Base-by-base conservation (phyloP, 1,284 basidiomycete genomes). In the Cronartium ribicola region DNA sequence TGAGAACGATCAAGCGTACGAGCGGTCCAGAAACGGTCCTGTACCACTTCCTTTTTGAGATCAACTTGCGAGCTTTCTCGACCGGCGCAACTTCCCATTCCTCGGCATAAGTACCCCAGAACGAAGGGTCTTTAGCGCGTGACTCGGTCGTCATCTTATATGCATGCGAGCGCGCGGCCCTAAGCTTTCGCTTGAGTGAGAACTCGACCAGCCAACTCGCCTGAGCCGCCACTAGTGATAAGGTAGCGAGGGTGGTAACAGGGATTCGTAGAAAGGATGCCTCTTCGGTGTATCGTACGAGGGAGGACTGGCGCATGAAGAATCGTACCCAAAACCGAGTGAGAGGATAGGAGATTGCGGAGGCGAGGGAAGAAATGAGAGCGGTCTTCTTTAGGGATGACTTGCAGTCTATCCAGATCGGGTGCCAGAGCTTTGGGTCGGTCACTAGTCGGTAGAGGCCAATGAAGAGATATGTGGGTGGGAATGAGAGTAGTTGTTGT, bases 121-220 rank as follows among this genome's bases (percentile, higher is more conserved):
- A 94, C n/a, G 89, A 87, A 0, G 84, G 82, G 0, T 87, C 87
- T 79, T 94, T 94, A 7, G 88, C 87, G 1, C 91, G 86, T 1
- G 90, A 92, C 20, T 84, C 82, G 39, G 93, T 86, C 0, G 91
- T 93, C 79, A 92, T 87, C 41, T 88, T 87, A 76, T 80, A 83
- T 41, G 86, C 91, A 8, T 90, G 85, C 48, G 88, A 87, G 2
- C 89, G 85, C 0, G 90, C 89, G 67, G 92, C 85, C 40, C 86
- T 85, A 67, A 93, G 87, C 81, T 92, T 92, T 51, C 87, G 85
- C 64, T 86, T 84, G 66, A 94, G 85, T 82, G 93, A 93, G 83
- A 89, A 93, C 6, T 84, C 84, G 67, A 93, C 84, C 74, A 94
- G 88, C 39, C 82, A 81, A 0, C 89, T 89, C 44, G 90, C 79